Evolutionary conservation across 202 grass and related monocot genomes (phyloP).

Genomic region (Elaeis oleifera): DNA sequence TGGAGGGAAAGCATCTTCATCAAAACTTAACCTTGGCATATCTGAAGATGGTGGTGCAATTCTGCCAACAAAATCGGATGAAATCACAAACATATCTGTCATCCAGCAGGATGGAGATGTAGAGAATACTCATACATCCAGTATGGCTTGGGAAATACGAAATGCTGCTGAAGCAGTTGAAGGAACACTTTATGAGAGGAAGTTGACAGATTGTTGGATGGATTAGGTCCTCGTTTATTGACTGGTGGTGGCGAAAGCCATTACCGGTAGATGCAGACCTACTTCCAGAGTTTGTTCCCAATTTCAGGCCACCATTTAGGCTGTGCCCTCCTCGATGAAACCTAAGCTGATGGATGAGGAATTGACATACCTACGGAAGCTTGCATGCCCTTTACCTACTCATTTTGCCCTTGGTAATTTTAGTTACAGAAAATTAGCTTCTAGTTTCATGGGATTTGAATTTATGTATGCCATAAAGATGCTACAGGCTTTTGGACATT

Average conservation of each 20-base stretch:
- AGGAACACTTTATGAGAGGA: conserved; percentile 82
- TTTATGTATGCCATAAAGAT: background rate
- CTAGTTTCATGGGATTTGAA: too few species aligned
- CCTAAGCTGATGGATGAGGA: conserved; percentile 50
- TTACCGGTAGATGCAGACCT: conserved; percentile 88
- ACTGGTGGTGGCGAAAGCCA: conserved; percentile 95
- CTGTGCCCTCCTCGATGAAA: conserved; percentile 47
- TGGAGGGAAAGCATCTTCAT: conserved; percentile 13
- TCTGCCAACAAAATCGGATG: background rate
- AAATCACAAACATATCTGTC: background rate
- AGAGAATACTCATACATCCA: conserved; percentile 8
- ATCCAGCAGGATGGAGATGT: background rate
- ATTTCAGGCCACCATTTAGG: conserved; percentile 58
- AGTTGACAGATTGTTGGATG: conserved; percentile 57
- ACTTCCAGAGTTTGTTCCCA: conserved; percentile 53
- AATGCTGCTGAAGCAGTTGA: conserved; percentile 27
- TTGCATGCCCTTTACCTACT: conserved; percentile 65
- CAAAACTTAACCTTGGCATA: conserved; percentile 10
- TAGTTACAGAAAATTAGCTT: too few species aligned
- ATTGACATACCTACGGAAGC: conserved; percentile 65
- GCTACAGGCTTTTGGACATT: background rate
- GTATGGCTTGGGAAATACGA: conserved; percentile 1
- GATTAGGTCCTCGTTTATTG: conserved; percentile 74
- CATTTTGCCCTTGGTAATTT: conserved; percentile 85
- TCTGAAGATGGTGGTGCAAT: conserved; percentile 1